Evolutionary conservation across 495 filamentous ascomycete genomes (phyloP).

Genomic region (Aspergillus olivimuriae): DNA sequence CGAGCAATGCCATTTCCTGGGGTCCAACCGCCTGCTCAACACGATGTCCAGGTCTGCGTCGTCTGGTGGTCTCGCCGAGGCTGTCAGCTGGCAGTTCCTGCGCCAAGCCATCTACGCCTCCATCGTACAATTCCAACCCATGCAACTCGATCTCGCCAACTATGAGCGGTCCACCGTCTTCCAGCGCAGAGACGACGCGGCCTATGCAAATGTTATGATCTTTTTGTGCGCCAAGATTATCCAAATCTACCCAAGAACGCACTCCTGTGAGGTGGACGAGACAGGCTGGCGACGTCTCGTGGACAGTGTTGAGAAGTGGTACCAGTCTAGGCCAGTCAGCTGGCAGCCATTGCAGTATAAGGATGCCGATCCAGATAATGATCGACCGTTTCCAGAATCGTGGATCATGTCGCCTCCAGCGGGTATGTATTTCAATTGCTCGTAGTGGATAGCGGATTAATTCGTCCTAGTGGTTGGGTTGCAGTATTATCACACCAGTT

Average conservation of each 20-base stretch:
- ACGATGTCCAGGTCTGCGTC: slow-evolving; percentile 30
- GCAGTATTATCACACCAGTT: slow-evolving; percentile 31
- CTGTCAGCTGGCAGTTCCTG: slow-evolving; percentile 36
- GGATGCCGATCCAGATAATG: slow-evolving; percentile 14
- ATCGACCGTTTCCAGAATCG: slow-evolving; percentile 32
- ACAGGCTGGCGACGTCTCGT: slow-evolving; percentile 19
- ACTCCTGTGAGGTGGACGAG: slow-evolving; percentile 15
- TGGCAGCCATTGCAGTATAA: slow-evolving; percentile 35
- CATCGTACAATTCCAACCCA: slow-evolving; percentile 28
- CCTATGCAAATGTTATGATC: slow-evolving; percentile 29
- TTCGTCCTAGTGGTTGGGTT: slow-evolving; percentile 26
- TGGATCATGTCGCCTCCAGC: slow-evolving; percentile 37
- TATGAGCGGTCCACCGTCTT: slow-evolving; percentile 32
- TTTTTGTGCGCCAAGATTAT: slow-evolving; percentile 34
- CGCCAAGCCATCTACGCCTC: slow-evolving; percentile 38
- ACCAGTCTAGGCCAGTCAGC: slow-evolving; percentile 21
- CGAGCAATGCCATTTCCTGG: slow-evolving; percentile 31
- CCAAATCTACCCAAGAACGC: slow-evolving; percentile 20
- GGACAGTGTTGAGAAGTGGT: slow-evolving; percentile 25
- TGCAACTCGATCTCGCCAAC: slow-evolving; percentile 29
- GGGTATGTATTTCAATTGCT: too few relatives aligned
- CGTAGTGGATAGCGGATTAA: too few relatives aligned
- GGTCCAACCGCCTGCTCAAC: slow-evolving; percentile 33
- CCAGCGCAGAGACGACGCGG: slow-evolving; percentile 26
- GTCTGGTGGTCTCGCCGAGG: slow-evolving; percentile 33